Conservation (phyloP, 2,329 filamentous ascomycete species). For the Akanthomyces uredinophilus region DNA sequence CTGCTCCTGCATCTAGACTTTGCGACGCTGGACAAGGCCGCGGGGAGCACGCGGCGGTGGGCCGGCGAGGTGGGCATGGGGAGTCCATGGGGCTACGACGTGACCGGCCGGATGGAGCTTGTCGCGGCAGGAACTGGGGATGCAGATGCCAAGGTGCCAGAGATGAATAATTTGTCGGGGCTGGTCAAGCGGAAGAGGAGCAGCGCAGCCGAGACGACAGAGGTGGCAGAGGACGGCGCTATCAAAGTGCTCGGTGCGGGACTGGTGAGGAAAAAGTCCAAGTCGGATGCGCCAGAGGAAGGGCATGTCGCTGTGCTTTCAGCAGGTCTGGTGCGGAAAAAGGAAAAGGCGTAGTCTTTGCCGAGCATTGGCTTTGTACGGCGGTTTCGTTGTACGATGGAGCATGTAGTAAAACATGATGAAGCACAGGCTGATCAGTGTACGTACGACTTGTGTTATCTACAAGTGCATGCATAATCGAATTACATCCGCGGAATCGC, state of each 20-base stretch:
- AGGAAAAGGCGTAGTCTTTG: slow-evolving; percentile 3
- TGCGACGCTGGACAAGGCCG: slow-evolving; percentile 56
- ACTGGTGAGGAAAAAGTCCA: slow-evolving; percentile 51
- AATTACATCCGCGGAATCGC: too few species aligned
- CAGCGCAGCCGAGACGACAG: slow-evolving; percentile 22
- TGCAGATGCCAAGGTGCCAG: slow-evolving; percentile 15
- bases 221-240: slow-evolving; percentile 10
- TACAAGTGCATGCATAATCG: too few species aligned
- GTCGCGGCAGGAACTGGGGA: slow-evolving; percentile 14
- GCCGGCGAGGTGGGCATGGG: slow-evolving; percentile 58
- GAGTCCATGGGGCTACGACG: slow-evolving; percentile 45
- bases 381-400: not conserved
- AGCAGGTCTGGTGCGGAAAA: not conserved
- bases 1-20: slow-evolving; percentile 72
- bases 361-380: not conserved
- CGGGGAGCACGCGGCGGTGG: slow-evolving; percentile 64
- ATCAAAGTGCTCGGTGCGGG: slow-evolving; percentile 44
- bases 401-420: too few species aligned
- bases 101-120: slow-evolving; percentile 40
- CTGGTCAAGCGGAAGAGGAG: slow-evolving; percentile 45
- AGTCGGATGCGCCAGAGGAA: slow-evolving; percentile 24
- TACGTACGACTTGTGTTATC: too few species aligned
- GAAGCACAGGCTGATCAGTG: too few species aligned
- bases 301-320: not conserved
- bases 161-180: slow-evolving; percentile 44